Conservation (phyloP, 202 grass and related monocot genomes). For the Zoysia matrella region DNA sequence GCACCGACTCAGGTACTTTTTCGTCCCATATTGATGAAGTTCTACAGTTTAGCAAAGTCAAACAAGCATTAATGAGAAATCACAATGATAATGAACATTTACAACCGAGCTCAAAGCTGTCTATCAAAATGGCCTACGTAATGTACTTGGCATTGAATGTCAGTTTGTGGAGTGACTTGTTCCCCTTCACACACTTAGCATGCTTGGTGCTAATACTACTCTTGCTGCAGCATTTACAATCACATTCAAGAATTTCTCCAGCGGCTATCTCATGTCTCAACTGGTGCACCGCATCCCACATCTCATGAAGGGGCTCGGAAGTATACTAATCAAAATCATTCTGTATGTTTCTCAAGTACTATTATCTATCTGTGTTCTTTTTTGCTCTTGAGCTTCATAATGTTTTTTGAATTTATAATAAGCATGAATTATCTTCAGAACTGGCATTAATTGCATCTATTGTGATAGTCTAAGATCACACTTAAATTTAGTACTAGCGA, state of each 20-base stretch:
- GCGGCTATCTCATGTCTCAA: slow-evolving; percentile 46
- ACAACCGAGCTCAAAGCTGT: neutral
- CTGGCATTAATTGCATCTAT: neutral
- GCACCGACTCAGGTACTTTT: slow-evolving; percentile 85
- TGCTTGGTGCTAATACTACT: slow-evolving; percentile 34
- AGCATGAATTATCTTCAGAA: neutral
- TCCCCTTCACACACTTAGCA: neutral
- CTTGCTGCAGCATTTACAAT: slow-evolving; percentile 80
- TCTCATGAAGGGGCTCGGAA: slow-evolving; percentile 54
- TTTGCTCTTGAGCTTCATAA: slow-evolving; percentile 6
- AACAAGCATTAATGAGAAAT: neutral
- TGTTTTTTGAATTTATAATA: slow-evolving; percentile 18
- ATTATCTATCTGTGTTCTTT: neutral
- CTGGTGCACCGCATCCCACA: slow-evolving; percentile 13
- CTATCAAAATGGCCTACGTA: slow-evolving; percentile 8
- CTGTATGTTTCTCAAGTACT: slow-evolving; percentile 52
- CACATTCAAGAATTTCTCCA: slow-evolving; percentile 64
- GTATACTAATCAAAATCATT: slow-evolving; percentile 40
- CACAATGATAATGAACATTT: neutral
- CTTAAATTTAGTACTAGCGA: neutral
- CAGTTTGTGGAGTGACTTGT: slow-evolving; percentile 15
- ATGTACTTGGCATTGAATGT: neutral
- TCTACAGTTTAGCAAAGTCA: slow-evolving; percentile 2
- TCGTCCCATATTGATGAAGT: neutral
- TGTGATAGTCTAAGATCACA: neutral